Evolutionary conservation across 2,329 filamentous ascomycete genomes (phyloP).

Genomic region (Hypoxylon sp.): DNA sequence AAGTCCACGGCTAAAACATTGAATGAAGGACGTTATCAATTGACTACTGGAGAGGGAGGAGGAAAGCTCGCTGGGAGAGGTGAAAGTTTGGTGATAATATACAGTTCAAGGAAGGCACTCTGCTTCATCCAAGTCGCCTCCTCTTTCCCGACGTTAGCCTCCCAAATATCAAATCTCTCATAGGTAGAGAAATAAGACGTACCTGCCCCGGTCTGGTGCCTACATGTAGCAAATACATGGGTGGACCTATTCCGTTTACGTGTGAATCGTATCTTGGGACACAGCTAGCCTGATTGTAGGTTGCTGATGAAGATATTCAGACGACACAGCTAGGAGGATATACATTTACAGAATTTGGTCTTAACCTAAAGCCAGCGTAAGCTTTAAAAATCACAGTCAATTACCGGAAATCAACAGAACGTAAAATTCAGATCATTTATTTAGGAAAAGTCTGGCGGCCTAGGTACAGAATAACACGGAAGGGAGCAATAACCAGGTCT

Average conservation of each 20-base stretch:
- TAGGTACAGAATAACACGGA: slow-evolving; percentile 53
- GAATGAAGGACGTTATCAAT: not conserved
- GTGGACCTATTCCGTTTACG: too few species aligned
- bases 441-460: slow-evolving; percentile 52
- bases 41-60: not conserved
- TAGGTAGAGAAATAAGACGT: not conserved
- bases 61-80: not conserved
- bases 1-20: not conserved
- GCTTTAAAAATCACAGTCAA: not conserved
- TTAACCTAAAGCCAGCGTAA: not conserved
- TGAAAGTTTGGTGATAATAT: not conserved
- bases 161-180: not conserved
- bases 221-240: too few species aligned
- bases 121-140: not conserved
- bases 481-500: slow-evolving; percentile 51
- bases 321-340: not conserved
- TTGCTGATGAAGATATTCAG: not conserved
- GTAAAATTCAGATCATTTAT: slow-evolving; percentile 47
- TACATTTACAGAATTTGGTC: not conserved
- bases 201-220: too few species aligned
- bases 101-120: slow-evolving; percentile 9
- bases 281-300: not conserved
- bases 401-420: not conserved
- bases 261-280: not conserved
- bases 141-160: not conserved